Conservation (phyloP, 768 basidiomycete species). For the Amyloporia xantha region DNA sequence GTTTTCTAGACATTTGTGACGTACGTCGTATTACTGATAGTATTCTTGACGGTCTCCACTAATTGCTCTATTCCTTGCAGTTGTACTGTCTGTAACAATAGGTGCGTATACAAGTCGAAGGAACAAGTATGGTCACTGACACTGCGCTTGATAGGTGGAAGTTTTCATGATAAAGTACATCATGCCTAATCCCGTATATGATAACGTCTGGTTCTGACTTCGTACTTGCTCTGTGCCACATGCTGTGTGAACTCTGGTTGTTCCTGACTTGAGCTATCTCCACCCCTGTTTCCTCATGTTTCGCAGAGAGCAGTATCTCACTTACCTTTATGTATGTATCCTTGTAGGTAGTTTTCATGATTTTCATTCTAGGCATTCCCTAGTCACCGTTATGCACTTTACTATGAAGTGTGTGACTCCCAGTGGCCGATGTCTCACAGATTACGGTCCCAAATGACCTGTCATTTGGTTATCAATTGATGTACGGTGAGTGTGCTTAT, state of each 20-base stretch:
- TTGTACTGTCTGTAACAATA: conserved; percentile 63
- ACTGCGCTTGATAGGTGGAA: conserved; percentile 42
- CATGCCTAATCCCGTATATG: not conserved
- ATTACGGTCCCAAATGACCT: too few relatives aligned
- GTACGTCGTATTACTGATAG: conserved; percentile 32
- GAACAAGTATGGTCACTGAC: not conserved
- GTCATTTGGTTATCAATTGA: too few relatives aligned
- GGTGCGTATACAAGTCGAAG: conserved; percentile 23
- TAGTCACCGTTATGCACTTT: too few relatives aligned
- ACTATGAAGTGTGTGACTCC: too few relatives aligned
- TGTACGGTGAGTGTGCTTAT: too few relatives aligned
- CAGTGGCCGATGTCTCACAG: too few relatives aligned
- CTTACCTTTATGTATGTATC: not conserved
- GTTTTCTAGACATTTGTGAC: conserved; percentile 75
- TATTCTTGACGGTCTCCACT: conserved; percentile 3
- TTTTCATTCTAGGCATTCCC: too few relatives aligned
- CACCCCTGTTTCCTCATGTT: not conserved
- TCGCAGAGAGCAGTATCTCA: not conserved
- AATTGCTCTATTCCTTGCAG: conserved; percentile 24
- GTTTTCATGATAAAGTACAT: conserved; percentile 39
- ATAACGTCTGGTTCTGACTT: too few relatives aligned
- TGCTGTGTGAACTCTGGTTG: not conserved
- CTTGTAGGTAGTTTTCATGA: not conserved
- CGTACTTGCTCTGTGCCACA: not conserved
- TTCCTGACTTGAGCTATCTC: not conserved